These are phyloP conservation scores for Picochlorum sp. DNA, from an alignment of 139 green algal genomes.

Conservation along the genomic window DNA sequence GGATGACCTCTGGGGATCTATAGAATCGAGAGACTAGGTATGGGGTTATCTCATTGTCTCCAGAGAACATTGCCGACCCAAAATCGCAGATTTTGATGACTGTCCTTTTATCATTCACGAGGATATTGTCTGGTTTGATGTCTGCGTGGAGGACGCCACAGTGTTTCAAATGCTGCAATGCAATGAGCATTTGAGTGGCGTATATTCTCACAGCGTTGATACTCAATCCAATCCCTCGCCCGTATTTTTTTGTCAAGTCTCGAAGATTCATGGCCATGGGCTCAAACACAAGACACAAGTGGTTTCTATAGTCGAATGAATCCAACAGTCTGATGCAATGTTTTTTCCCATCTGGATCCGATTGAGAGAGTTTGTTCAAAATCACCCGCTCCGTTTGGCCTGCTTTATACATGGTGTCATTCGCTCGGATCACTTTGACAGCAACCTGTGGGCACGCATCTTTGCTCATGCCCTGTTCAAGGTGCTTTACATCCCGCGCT, in stretches of 20 bases:
- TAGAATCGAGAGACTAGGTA: constrained; percentile 98
- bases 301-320: constrained; percentile 89
- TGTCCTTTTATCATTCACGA: constrained; percentile 78
- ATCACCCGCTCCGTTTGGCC: constrained; percentile 67
- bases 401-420: constrained; percentile 76
- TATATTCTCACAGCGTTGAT: constrained; percentile 85
- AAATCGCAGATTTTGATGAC: constrained; percentile 89
- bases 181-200: constrained; percentile 84
- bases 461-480: not conserved
- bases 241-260: constrained; percentile 93
- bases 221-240: constrained; percentile 88
- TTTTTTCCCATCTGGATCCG: constrained; percentile 76
- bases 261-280: constrained; percentile 85
- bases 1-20: constrained; percentile 88
- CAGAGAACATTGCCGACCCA: constrained; percentile 86
- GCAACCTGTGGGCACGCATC: constrained; percentile 50
- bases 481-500: constrained; percentile 56
- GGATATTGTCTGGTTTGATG: constrained; percentile 99
- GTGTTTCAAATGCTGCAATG: constrained; percentile 74
- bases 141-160: constrained; percentile 92
- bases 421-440: constrained; percentile 83
- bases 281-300: constrained; percentile 96
- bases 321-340: constrained; percentile 85
- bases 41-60: constrained; percentile 93
- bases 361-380: constrained; percentile 64